Evolutionary conservation across 176 grass and related monocot genomes (phyloP), one percentile per base, ranked within the genome.

Genomic region (barley (Hordeum vulgare)): DNA sequence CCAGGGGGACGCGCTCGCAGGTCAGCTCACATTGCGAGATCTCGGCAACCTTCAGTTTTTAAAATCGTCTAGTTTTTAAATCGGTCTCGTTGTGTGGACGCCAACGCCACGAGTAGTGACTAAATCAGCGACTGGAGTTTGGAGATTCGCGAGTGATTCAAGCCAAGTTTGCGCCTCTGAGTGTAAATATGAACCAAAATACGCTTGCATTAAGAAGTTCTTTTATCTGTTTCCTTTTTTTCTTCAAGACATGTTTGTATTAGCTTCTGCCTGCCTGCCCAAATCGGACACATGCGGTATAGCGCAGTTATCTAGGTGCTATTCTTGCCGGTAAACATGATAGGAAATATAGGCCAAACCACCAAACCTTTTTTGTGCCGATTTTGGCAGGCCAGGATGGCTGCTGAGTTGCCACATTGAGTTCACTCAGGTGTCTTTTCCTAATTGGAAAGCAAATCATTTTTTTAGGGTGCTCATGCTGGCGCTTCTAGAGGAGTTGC

Each of bases 21-120:
- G 92, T 94, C 54, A 94, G 83, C 60, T 42, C 18, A 29, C 78
- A n/a, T 65, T 67, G 75, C 77, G 71, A 51, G 76, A 81, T 88
- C 80, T 58, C 65, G 80, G 71, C 14, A 6, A 9, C 74, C 18
- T 82, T 25, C 61, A 45, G 29, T 27, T 75, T 75, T 77, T 41
- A 1, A 6, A 60, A 17, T 25, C 39, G 39, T 47, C 29, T 36
- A 8, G 18, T 62, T 62, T 61, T 86, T 51, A 80, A 79, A 56
- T 26, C 42, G 27, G 5, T 83, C 42, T 64, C 74, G 57, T 73
- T 31, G 56, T 79, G 61, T 58, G 80, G 80, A 88, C 72, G 54
- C 80, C 13, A 71, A 88, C 72, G 54, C 80, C 9, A 62, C n/a
- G 73, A 29, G 17, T 20, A 61, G 72, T 81, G 70, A 6, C 25